Evolutionary conservation across 345 rosid species (phyloP), one percentile per base, ranked within the genome.

Genomic region (Hevea brasiliensis): DNA sequence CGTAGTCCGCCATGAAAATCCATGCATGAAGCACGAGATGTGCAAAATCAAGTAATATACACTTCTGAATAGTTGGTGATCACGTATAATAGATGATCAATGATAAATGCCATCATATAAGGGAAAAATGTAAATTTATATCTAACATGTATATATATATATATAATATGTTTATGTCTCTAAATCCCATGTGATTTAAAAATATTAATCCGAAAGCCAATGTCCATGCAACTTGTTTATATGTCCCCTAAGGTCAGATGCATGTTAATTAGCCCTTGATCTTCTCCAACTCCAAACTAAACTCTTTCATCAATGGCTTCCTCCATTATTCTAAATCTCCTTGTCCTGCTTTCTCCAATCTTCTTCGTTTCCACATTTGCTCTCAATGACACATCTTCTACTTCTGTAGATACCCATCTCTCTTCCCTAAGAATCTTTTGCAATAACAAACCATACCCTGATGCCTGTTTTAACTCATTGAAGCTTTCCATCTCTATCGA

Each of bases 401-500:
- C 76, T 62, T 81, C 85, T 51, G 61, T 76, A 3, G 29, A 82
- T 51, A 17, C 84, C 70, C 68, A 83, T 53, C 82, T 81, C 59
- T 54, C 79, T 42, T 71, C 86, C 3, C 37, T 86, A 20, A 74
- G 35, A 77, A 77, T 61, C 32, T 77, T 94, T 51, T 94, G 98
- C 85, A 67, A 74, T 24, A 71, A 65, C 77, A 85, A 79, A 32
- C 97, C 98, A 29, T 82, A 85, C 75, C 96, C 97, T 32, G 88
- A 92, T 17, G 76, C 86, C 1, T 92, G 97, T 83, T 72, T 89
- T 11, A 53, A 82, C 57, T 86, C 93, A 1, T 70, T 88, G 41
- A 89, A 92, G 76, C 87, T 94, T 72, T 91, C 98, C 37, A 68
- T 94, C 77, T 85, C 93, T 14, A 85, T 94, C 60, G 80, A 79